Evolutionary conservation across 139 green algal genomes (phyloP).

Genomic region (Chlamydomonas applanata): DNA sequence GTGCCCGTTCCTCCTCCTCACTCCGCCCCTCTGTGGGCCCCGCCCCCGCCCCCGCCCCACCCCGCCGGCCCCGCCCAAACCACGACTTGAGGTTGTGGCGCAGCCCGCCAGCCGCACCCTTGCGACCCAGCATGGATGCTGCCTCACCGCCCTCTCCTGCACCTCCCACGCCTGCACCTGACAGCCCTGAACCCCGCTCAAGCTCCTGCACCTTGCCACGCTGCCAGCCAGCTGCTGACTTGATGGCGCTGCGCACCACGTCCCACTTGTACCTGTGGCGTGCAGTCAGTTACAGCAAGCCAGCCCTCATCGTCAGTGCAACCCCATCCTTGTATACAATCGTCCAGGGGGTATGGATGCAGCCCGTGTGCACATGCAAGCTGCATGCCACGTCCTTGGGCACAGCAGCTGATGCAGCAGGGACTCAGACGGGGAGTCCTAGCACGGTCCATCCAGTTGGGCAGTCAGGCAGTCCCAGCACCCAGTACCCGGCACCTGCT

Average conservation of each 20-base stretch:
- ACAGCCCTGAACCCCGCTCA: background rate
- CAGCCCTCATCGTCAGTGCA: too few relatives aligned
- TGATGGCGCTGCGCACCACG: slow-evolving; percentile 61
- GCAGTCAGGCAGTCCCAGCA: too few relatives aligned
- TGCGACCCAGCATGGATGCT: background rate
- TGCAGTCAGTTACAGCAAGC: too few relatives aligned
- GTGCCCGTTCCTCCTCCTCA: background rate
- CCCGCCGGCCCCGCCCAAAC: background rate
- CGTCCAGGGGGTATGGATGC: too few relatives aligned
- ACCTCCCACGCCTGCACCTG: background rate
- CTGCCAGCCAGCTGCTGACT: slow-evolving; percentile 66
- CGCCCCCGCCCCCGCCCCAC: background rate
- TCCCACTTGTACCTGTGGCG: slow-evolving; percentile 74
- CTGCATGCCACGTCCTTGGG: background rate
- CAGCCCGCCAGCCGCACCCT: background rate
- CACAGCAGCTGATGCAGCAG: too few relatives aligned
- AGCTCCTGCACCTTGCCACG: slow-evolving; percentile 64
- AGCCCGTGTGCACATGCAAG: background rate
- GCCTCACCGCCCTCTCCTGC: background rate
- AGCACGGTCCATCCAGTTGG: too few relatives aligned
- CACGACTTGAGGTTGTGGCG: slow-evolving; percentile 2
- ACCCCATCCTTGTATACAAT: too few relatives aligned
- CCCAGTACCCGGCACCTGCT: too few relatives aligned
- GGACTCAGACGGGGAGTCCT: too few relatives aligned
- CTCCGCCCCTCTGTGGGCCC: background rate